Evolutionary conservation across 371 early-diverging fungal species (phyloP), one percentile per base, ranked within the genome.

Genomic region (Apophysomyces elegans): DNA sequence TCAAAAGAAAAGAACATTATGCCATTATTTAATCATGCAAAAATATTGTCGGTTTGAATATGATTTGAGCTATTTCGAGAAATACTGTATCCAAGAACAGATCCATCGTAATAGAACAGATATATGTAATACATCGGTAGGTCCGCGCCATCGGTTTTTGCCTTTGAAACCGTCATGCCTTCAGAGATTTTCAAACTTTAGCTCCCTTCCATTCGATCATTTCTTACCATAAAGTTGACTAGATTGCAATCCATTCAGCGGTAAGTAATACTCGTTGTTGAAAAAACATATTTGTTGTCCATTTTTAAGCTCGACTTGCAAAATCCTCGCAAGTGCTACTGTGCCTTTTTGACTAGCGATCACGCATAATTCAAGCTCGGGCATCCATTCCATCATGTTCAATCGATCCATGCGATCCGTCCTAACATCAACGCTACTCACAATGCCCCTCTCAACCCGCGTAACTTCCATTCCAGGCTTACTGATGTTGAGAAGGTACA

Each of bases 321-420:
- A 58, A 3, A 82, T 41, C 12, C 83, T 69, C 59, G 71, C 69
- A 36, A 82, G 62, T 0, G 78, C 80, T 2, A 82, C 83, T 7
- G 73, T 74, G 41, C 83, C 83, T 45, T 79, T 82, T 61, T 82
- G 83, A 54, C 78, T 76, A 5, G 78, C 83, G 11, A 59, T 68
- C 9, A 82, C 63, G 21, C 66, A 69, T 8, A 82, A 38, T 37
- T 82, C 83, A 37, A 82, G 58, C 5, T 79, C 80, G 8, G 83
- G 80, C 32, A 82, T 60, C 79, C 80, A 82, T 58, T 82, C 79
- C 2, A 76, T 68, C 73, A 82, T 73, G 58, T 72, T 76, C 1
- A 82, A 69, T 18, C 83, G 57, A 63, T 82, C 80, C 37, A 78
- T 11, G 21, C 72, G 58, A 41, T 79, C 83, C 0, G 72, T 47